Evolutionary conservation across 2,329 filamentous ascomycete species (phyloP).

Genomic region (Colletotrichum sp.): DNA sequence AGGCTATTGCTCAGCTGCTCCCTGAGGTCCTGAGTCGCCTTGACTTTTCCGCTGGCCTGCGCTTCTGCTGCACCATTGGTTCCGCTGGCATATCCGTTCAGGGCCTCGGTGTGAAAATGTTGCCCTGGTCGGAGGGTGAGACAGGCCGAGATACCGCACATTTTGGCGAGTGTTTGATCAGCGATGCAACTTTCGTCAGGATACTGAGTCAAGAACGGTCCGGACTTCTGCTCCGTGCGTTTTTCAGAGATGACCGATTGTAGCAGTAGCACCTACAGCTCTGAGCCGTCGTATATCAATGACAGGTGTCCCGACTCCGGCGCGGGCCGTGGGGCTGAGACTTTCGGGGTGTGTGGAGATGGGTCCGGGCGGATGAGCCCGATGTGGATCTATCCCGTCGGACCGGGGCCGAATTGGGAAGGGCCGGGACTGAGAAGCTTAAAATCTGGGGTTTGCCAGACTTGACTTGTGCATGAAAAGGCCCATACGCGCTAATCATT

Average conservation of each 20-base stretch:
- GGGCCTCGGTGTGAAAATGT: neutral
- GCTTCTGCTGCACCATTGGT: neutral
- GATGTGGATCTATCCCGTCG: neutral
- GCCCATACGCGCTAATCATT: fast-evolving
- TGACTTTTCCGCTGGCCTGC: neutral
- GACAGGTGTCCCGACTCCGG: neutral
- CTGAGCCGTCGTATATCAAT: neutral
- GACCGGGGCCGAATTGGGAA: neutral
- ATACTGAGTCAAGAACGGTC: neutral
- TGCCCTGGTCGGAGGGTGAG: neutral
- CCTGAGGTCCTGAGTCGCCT: neutral
- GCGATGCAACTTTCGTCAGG: neutral
- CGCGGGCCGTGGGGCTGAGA: neutral
- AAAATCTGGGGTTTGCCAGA: neutral
- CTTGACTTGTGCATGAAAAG: neutral
- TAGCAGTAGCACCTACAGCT: neutral
- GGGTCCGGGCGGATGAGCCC: neutral
- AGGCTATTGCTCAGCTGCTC: constrained; percentile 24
- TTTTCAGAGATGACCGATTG: neutral
- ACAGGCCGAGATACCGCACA: constrained; percentile 10
- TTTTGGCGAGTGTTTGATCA: neutral
- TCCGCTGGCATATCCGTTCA: neutral
- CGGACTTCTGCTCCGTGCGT: neutral
- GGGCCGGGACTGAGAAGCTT: neutral
- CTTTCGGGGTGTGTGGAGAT: neutral